Evolutionary conservation across 805 yeast genomes (phyloP).

Genomic region (Starmerella scarabaei): DNA sequence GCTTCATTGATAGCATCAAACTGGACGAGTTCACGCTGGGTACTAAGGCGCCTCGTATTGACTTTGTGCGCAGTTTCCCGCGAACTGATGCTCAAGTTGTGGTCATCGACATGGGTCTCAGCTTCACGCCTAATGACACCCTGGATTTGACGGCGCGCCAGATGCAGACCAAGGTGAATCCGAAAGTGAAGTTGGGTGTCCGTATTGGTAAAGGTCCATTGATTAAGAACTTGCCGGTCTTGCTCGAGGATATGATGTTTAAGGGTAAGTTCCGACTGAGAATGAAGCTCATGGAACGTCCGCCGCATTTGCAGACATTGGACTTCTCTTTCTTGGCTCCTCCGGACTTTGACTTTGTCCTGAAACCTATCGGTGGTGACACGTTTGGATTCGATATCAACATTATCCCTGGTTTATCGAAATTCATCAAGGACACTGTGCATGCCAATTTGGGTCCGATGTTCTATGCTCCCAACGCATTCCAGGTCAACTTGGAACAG

Average conservation of each 20-base stretch:
- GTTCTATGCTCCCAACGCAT: slow-evolving; percentile 77
- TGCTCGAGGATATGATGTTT: slow-evolving; percentile 69
- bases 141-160: slow-evolving; percentile 81
- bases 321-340: slow-evolving; percentile 75
- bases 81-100: slow-evolving; percentile 87
- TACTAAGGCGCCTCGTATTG: slow-evolving; percentile 89
- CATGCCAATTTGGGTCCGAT: slow-evolving; percentile 80
- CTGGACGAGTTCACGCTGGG: slow-evolving; percentile 84
- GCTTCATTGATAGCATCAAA: slow-evolving; percentile 71
- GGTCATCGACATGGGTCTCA: slow-evolving; percentile 94
- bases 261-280: slow-evolving; percentile 64
- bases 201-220: slow-evolving; percentile 62
- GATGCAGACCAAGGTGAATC: slow-evolving; percentile 70
- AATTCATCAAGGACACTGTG: slow-evolving; percentile 73
- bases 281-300: slow-evolving; percentile 74
- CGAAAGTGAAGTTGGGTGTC: slow-evolving; percentile 62
- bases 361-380: slow-evolving; percentile 68
- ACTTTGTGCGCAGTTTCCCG: slow-evolving; percentile 74
- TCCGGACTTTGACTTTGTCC: slow-evolving; percentile 76
- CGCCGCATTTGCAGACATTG: slow-evolving; percentile 88
- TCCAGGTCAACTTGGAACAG: slow-evolving; percentile 86
- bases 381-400: slow-evolving; percentile 74
- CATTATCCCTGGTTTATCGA: slow-evolving; percentile 73
- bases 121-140: slow-evolving; percentile 82
- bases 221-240: slow-evolving; percentile 54